These are phyloP conservation scores for Rutstroemia sp. DNA, from an alignment of 2,329 filamentous ascomycete genomes.

Conservation along the genomic window DNA sequence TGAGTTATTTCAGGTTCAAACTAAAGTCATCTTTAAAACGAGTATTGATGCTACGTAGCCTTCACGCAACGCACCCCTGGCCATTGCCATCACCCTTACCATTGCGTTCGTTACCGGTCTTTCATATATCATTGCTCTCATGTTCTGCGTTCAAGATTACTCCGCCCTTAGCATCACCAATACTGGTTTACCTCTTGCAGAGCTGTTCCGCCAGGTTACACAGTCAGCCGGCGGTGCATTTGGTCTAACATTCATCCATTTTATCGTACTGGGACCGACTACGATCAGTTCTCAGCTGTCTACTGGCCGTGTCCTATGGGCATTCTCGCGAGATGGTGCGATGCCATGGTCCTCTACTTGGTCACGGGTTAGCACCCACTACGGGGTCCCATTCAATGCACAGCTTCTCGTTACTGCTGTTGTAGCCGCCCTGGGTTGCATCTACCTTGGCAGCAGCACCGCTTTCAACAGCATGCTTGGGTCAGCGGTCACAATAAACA, in stretches of 20 bases:
- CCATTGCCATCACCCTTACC: constrained; percentile 41
- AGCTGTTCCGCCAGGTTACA: constrained; percentile 55
- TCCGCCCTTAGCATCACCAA: constrained; percentile 42
- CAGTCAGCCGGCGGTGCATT: constrained; percentile 42
- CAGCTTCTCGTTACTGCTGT: constrained; percentile 41
- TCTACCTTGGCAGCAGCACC: constrained; percentile 55
- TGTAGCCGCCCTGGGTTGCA: constrained; percentile 50
- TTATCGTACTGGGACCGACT: constrained; percentile 42
- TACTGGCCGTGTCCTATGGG: constrained; percentile 52
- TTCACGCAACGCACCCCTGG: constrained; percentile 39
- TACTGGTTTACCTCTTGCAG: constrained; percentile 54
- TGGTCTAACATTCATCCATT: constrained; percentile 43
- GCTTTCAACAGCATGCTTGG: constrained; percentile 61
- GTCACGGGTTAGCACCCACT: constrained; percentile 36
- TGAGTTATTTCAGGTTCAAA: neutral
- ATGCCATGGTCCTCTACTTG: constrained; percentile 43
- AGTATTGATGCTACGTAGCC: neutral
- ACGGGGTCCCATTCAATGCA: constrained; percentile 44
- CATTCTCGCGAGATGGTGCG: constrained; percentile 48
- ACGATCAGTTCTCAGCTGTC: constrained; percentile 51
- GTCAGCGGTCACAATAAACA: constrained; percentile 45
- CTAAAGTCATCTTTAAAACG: neutral
- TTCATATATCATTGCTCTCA: constrained; percentile 41
- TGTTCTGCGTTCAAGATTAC: constrained; percentile 50
- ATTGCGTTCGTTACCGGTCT: constrained; percentile 43